These are phyloP conservation scores for Leptographium wingfieldii DNA, from an alignment of 2,329 filamentous ascomycete species.

Conservation along the genomic window DNA sequence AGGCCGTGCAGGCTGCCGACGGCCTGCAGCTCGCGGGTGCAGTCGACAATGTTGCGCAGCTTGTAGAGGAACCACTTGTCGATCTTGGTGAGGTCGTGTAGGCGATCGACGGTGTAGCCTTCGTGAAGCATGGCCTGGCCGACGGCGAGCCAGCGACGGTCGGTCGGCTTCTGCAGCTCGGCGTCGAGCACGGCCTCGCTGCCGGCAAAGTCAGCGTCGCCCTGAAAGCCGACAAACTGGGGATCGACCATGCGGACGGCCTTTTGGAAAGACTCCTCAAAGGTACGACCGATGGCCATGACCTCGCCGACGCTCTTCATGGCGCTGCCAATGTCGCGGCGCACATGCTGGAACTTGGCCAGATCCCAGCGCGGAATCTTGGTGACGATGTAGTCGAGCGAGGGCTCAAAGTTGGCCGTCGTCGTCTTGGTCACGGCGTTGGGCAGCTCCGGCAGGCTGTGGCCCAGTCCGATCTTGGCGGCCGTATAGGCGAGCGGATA, in stretches of 20 bases:
- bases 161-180: conserved; percentile 81
- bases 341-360: conserved; percentile 97
- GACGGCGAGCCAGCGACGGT: conserved; percentile 93
- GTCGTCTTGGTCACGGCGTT: conserved; percentile 98
- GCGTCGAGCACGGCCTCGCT: conserved; percentile 48
- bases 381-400: conserved; percentile 92
- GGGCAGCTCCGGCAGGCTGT: conserved; percentile 87
- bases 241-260: conserved; percentile 96
- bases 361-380: conserved; percentile 99
- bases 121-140: conserved; percentile 97
- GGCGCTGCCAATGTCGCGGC: conserved; percentile 89
- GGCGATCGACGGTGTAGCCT: conserved; percentile 80
- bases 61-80: conserved; percentile 99
- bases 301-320: conserved; percentile 99
- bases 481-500: conserved; percentile 96
- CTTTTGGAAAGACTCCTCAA: conserved; percentile 98
- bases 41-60: conserved; percentile 92
- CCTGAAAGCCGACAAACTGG: conserved; percentile 83
- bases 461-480: conserved; percentile 93
- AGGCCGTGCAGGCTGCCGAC: conserved; percentile 72
- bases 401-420: conserved; percentile 96
- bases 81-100: conserved; percentile 94
- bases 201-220: conserved; percentile 75
- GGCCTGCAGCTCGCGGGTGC: conserved; percentile 71
- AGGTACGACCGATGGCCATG: conserved; percentile 97